Base-by-base conservation (phyloP, 164 flowering plant species). In the Piper betle region DNA sequence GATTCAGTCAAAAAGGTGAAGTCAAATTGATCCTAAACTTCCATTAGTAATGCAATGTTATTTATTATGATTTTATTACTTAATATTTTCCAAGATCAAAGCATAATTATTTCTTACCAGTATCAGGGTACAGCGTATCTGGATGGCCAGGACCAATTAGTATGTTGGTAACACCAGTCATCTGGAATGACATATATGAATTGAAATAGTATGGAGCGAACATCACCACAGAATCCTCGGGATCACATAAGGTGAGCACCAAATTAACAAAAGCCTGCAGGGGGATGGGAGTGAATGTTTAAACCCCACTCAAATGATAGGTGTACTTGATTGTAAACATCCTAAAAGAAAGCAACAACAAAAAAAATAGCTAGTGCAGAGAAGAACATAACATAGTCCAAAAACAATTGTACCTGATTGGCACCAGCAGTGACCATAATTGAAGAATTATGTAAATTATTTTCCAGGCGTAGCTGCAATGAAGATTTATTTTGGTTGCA, bases 371-470 rank as follows among this genome's bases (percentile, higher is more conserved):
- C 46, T 10, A 46, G 50, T 46, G 15, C 50, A 46, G 3, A 46
- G 3, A 46, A 46, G 3, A 2, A 19, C 8, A 4, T n/a, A 13
- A 12, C 12, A 5, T 4, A 60, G 8, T 8, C n/a, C n/a, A 20
- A 16, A 40, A 18, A 20, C 18, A 33, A 12, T 10, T 3, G 61
- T 64, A 94, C 99, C 97, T 94, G 99, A 78, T 94, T 94, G 62
- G 99, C 97, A 62, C 99, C 99, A 65, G 97, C 91, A 69, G 99
- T 94, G 63, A 94, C 94, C 94, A 94, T 91, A 66, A 94, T 85
- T 6, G 96, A 83, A 46, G 96, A 91, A 61, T 84, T 94, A 74
- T 68, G 66, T 62, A 94, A 66, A 57, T 91, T 85, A 64, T 94
- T 94, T 71, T 91, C 99, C 52, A 66, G 42, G 4, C 67, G 71